Conservation (phyloP, 305 asterid genomes). For the Fraxinus latifolia region DNA sequence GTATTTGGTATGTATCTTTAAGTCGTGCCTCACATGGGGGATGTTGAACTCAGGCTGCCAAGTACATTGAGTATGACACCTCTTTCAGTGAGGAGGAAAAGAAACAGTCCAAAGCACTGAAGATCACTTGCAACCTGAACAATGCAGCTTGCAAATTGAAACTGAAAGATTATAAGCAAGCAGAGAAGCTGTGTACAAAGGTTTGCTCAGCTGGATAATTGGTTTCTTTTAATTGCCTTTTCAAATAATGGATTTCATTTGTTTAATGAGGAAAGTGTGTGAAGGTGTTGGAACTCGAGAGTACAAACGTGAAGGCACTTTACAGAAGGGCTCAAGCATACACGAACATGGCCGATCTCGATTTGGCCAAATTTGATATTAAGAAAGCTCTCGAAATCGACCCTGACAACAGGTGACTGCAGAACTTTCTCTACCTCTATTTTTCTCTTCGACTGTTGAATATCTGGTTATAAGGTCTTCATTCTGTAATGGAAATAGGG, state of each 20-base stretch:
- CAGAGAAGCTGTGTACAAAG: slow-evolving; percentile 49
- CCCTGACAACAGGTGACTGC: slow-evolving; percentile 41
- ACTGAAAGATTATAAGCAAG: slow-evolving; percentile 45
- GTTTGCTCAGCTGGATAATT: slow-evolving; percentile 11
- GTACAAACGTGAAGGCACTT: slow-evolving; percentile 46
- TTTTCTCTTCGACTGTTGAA: neutral
- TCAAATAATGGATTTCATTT: neutral
- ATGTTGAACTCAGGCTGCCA: slow-evolving; percentile 34
- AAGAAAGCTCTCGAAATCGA: slow-evolving; percentile 25
- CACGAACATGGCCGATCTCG: slow-evolving; percentile 39
- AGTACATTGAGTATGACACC: slow-evolving; percentile 38
- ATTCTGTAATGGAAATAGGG: neutral
- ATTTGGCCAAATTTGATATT: slow-evolving; percentile 45
- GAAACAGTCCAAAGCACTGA: slow-evolving; percentile 37
- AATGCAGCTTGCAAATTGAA: slow-evolving; percentile 53
- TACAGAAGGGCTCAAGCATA: slow-evolving; percentile 50
- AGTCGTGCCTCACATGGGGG: neutral
- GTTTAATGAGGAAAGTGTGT: neutral
- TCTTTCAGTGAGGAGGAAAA: slow-evolving; percentile 45
- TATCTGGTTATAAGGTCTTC: neutral
- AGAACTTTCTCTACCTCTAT: neutral
- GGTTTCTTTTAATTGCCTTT: neutral
- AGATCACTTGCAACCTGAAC: slow-evolving; percentile 39
- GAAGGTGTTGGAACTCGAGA: slow-evolving; percentile 55
- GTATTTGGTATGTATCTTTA: neutral